Conservation (phyloP, 805 yeast genomes). For the Schwanniomyces pseudopolymorphus region DNA sequence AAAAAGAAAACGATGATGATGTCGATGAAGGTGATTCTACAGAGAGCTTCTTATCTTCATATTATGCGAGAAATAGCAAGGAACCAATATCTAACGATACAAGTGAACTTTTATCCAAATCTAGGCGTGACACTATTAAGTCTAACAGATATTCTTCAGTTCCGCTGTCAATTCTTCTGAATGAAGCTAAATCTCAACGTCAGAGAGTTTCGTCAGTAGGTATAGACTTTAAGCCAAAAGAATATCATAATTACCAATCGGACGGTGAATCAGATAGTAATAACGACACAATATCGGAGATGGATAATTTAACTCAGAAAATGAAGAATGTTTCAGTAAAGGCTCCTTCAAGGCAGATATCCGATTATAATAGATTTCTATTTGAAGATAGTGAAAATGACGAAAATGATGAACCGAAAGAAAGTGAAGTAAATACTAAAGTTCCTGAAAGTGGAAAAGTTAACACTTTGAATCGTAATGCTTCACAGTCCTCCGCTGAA, state of each 20-base stretch:
- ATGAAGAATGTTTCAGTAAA: neutral
- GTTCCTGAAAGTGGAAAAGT: neutral
- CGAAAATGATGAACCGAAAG: neutral
- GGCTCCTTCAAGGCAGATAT: constrained; percentile 18
- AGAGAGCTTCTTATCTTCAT: neutral
- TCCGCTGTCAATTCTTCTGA: constrained; percentile 20
- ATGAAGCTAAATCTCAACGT: neutral
- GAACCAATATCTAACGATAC: neutral
- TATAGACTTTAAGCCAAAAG: constrained; percentile 17
- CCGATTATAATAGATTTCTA: constrained; percentile 24
- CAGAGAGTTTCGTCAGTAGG: constrained; percentile 20
- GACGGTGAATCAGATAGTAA: constrained; percentile 5
- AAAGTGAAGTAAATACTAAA: neutral
- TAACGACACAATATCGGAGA: neutral
- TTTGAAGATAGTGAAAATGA: constrained; percentile 15
- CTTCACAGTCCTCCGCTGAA: constrained; percentile 11
- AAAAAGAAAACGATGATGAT: constrained; percentile 8
- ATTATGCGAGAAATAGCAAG: neutral
- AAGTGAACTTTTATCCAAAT: constrained; percentile 18
- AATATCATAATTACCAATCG: constrained; percentile 6
- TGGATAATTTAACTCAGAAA: neutral
- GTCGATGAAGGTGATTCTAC: neutral
- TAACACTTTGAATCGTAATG: constrained; percentile 1
- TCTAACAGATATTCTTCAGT: constrained; percentile 37
- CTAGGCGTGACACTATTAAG: constrained; percentile 30